Evolutionary conservation across 2,329 filamentous ascomycete species (phyloP), one percentile per base, ranked within the genome.

Genomic region (Aotearoamyces nothofagi): DNA sequence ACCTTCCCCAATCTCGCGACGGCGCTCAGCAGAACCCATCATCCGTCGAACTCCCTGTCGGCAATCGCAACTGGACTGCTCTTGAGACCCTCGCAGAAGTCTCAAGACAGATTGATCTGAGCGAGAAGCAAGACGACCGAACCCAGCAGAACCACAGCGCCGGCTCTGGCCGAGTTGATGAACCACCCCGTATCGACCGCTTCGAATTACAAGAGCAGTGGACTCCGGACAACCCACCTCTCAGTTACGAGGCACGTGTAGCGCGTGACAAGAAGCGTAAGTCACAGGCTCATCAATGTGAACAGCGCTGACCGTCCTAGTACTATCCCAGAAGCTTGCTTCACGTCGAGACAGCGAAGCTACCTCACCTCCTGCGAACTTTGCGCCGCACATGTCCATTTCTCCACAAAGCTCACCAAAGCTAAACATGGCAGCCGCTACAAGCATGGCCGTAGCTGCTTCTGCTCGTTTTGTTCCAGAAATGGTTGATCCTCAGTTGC

Each of bases 51-150:
- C 36, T 62, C 14, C 54, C 60, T 2, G 60, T 60, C 31, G 52
- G 53, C 20, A 60, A 61, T 38, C 66, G 70, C 39, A 70, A 72
- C 39, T 82, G 83, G 63, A 83, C 81, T 36, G 80, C 81, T 2
- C 61, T 93, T 20, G 81, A 92, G 49, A 84, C 84, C 4, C 62
- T 93, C 13, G 84, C 84, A 17, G 84, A 93, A 53, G 84, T 86
- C 1, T 92, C 84, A 27, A 69, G 82, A 28, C 80, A 81, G 50
- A 69, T 90, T 33, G 78, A 79, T 41, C 59, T 72, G 10, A 67
- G 61, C 34, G 66, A 73, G 43, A 72, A 71, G 45, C 66, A 61
- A 29, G 66, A 68, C 40, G 59, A 60, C 32, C 54, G 65, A 35
- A 59, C 57, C 4, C 55, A 54, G 37, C 46, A 63, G 35, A 61